These are phyloP conservation scores for Cryptococcus sp. DNA, from an alignment of 1,284 basidiomycete genomes.

Conservation along the genomic window DNA sequence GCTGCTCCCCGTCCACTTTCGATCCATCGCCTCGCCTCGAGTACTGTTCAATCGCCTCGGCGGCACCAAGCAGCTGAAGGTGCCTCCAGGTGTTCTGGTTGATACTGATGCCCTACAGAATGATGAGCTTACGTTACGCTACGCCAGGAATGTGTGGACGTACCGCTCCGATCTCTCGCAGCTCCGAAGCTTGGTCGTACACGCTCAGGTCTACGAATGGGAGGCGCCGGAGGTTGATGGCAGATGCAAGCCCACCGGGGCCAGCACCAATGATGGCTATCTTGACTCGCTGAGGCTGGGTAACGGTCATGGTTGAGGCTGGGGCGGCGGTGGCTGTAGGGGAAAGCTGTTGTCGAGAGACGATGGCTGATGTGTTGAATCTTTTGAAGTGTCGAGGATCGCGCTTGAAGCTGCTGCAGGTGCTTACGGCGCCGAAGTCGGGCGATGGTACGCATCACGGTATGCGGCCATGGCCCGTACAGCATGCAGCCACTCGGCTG, in stretches of 20 bases:
- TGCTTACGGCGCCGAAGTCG: not conserved
- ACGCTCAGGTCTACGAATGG: conserved; percentile 24
- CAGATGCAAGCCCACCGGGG: conserved; percentile 28
- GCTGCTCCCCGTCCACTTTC: conserved; percentile 18
- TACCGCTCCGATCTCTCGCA: conserved; percentile 38
- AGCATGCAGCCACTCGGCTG: not conserved
- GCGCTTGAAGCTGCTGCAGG: not conserved
- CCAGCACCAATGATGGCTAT: conserved; percentile 33
- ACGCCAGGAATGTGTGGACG: conserved; percentile 1
- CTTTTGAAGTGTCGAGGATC: not conserved
- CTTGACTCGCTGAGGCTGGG: conserved; percentile 5
- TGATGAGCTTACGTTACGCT: not conserved
- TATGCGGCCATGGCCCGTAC: not conserved
- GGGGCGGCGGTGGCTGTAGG: not conserved
- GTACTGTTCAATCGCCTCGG: conserved; percentile 23
- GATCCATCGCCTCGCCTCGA: conserved; percentile 15
- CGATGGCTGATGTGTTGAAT: not conserved
- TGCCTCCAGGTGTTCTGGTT: conserved; percentile 38
- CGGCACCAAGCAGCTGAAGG: conserved; percentile 27
- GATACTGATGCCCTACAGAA: conserved; percentile 31
- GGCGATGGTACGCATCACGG: too few relatives aligned
- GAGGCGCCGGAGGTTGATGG: conserved; percentile 24
- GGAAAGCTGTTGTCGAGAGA: not conserved
- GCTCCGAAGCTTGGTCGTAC: conserved; percentile 32
- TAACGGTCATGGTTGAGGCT: conserved; percentile 9